These are phyloP conservation scores for Candida takata DNA, from an alignment of 805 yeast species.

Conservation along the genomic window DNA sequence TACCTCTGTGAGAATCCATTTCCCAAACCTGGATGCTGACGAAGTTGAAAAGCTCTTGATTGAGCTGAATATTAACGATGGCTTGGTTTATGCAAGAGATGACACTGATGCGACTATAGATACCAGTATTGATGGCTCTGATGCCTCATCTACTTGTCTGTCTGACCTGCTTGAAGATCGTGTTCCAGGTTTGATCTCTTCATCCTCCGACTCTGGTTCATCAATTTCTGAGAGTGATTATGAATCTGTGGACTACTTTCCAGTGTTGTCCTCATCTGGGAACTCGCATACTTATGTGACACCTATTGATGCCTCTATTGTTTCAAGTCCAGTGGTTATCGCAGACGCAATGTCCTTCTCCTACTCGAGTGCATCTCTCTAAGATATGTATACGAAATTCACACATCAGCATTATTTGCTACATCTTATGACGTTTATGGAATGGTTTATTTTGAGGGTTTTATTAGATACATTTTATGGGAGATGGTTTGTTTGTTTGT, in stretches of 20 bases:
- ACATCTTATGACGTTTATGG: too few relatives aligned
- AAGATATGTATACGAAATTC: too few relatives aligned
- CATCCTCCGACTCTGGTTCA: slow-evolving; percentile 1
- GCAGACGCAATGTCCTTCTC: neutral
- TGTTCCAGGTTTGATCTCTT: slow-evolving; percentile 20
- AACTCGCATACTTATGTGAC: slow-evolving; percentile 4
- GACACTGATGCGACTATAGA: slow-evolving; percentile 6
- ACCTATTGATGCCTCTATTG: slow-evolving; percentile 7
- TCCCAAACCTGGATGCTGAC: slow-evolving; percentile 60
- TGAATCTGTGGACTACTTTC: slow-evolving; percentile 9
- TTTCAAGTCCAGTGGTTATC: slow-evolving; percentile 7
- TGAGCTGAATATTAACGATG: slow-evolving; percentile 55
- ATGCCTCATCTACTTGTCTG: slow-evolving; percentile 4
- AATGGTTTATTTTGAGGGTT: too few relatives aligned
- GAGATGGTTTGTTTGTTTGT: too few relatives aligned
- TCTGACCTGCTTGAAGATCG: slow-evolving; percentile 9
- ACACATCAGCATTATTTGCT: too few relatives aligned
- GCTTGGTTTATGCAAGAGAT: slow-evolving; percentile 39
- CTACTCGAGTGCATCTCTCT: too few relatives aligned
- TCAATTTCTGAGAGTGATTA: slow-evolving; percentile 6
- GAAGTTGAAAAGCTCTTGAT: slow-evolving; percentile 49
- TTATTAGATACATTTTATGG: too few relatives aligned
- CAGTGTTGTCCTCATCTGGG: slow-evolving; percentile 11
- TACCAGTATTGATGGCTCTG: slow-evolving; percentile 1
- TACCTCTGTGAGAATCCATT: slow-evolving; percentile 47